Conservation (phyloP, 805 yeast genomes). For the Metschnikowia henanensis region DNA sequence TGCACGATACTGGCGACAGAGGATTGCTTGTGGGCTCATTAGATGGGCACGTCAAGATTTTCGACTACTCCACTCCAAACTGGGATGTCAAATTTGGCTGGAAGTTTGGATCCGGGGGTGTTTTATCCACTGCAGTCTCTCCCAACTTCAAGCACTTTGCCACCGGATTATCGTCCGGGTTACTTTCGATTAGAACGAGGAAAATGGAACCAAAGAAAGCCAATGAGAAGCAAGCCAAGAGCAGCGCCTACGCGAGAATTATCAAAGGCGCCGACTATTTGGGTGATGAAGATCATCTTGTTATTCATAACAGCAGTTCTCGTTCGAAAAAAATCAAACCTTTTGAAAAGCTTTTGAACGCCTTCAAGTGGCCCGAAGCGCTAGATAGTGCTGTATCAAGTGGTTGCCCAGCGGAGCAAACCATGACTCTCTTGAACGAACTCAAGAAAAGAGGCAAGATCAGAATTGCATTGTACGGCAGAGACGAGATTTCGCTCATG, state of each 20-base stretch:
- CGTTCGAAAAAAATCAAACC: conserved; percentile 65
- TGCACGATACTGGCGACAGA: conserved; percentile 68
- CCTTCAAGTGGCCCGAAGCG: conserved; percentile 92
- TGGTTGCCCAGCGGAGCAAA: conserved; percentile 80
- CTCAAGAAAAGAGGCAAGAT: conserved; percentile 87
- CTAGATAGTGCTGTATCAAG: conserved; percentile 80
- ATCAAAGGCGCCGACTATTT: conserved; percentile 88
- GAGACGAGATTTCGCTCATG: conserved; percentile 84
- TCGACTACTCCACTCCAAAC: conserved; percentile 67
- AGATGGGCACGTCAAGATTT: conserved; percentile 96
- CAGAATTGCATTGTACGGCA: conserved; percentile 70
- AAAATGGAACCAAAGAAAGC: conserved; percentile 60
- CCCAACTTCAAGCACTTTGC: conserved; percentile 85
- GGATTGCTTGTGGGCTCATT: conserved; percentile 92
- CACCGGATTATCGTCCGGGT: conserved; percentile 88
- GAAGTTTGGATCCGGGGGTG: conserved; percentile 91
- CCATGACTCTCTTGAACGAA: conserved; percentile 82
- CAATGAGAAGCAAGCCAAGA: conserved; percentile 48
- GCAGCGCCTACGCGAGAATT: conserved; percentile 74
- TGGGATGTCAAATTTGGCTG: conserved; percentile 96
- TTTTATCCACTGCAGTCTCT: conserved; percentile 83
- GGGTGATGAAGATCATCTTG: conserved; percentile 82
- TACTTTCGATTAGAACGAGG: conserved; percentile 85
- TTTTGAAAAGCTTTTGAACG: conserved; percentile 81
- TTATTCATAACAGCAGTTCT: conserved; percentile 57